phyloP scores from a whole-genome alignment of 1,284 basidiomycete genomes.

The Peniophora sp. region DNA sequence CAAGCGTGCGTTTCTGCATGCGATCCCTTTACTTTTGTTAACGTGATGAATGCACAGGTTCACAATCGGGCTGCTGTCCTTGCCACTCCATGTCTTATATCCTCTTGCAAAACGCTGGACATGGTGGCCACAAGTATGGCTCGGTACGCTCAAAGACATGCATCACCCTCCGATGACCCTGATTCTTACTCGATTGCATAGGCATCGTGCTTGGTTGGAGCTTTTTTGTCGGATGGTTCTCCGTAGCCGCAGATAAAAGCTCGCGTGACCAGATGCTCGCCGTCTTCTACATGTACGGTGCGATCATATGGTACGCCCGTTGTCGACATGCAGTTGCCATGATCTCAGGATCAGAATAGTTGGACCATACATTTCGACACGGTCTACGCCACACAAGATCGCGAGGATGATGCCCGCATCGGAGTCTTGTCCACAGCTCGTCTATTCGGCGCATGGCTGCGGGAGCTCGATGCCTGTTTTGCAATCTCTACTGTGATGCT shows the following conservation, averaged over 20 bases:
- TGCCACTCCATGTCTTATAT: conserved; percentile 30
- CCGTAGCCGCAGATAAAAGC: neutral
- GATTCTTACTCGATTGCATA: conserved; percentile 13
- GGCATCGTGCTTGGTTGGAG: conserved; percentile 13
- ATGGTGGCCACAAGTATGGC: conserved; percentile 56
- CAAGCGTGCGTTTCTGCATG: neutral
- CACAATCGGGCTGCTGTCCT: conserved; percentile 28
- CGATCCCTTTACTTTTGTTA: neutral
- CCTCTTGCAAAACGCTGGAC: conserved; percentile 37
- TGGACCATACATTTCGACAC: conserved; percentile 38
- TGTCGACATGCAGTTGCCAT: neutral
- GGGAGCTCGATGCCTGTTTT: conserved; percentile 27
- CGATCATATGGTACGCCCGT: neutral
- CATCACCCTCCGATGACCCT: too few relatives aligned
- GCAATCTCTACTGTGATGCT: conserved; percentile 25
- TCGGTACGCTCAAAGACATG: conserved; percentile 26
- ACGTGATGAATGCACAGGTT: conserved; percentile 19
- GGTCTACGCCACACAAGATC: conserved; percentile 41
- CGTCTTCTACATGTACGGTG: conserved; percentile 3
- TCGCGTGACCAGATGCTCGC: neutral
- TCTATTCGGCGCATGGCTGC: conserved; percentile 28
- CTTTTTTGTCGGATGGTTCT: conserved; percentile 4
- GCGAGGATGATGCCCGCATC: conserved; percentile 32
- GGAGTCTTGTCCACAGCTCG: conserved; percentile 40
- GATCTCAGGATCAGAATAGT: conserved; percentile 17